Percentiles rank a stretch among this genome's conserved stretches.
Conservation (phyloP, 2,329 filamentous ascomycete species). For the Botrytis squamosa region DNA sequence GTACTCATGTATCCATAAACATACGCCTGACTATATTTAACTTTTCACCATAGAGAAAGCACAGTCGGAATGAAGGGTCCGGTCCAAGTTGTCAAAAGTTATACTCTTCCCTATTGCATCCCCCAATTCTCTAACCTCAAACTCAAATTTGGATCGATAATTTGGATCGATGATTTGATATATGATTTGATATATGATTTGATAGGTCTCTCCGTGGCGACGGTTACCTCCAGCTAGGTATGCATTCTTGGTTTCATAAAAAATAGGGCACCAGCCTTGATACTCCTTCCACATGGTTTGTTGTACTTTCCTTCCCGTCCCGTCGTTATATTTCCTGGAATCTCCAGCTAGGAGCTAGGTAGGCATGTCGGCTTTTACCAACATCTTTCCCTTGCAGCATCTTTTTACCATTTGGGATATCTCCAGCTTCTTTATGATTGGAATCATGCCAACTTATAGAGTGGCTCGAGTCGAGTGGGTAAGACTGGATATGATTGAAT, state of each 20-base stretch:
- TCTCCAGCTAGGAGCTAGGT: background rate
- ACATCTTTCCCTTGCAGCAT: background rate
- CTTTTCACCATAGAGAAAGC: background rate
- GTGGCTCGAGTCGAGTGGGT: conserved; percentile 2
- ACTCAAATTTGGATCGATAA: background rate
- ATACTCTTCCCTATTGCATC: background rate
- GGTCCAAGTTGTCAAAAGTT: background rate
- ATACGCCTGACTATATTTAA: background rate
- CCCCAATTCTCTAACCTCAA: background rate
- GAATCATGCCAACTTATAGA: background rate
- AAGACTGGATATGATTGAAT: background rate
- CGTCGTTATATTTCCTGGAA: background rate
- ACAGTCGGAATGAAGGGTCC: background rate
- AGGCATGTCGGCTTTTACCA: background rate
- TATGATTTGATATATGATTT: background rate
- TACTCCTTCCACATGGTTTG: background rate
- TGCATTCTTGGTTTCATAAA: background rate
- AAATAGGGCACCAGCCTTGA: background rate
- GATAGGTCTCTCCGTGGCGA: background rate
- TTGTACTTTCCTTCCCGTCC: background rate
- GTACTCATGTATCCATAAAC: background rate
- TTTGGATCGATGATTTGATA: background rate
- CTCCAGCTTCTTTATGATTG: background rate
- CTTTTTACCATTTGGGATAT: background rate
- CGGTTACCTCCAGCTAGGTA: background rate